Evolutionary conservation across 1,139 yeast genomes (phyloP).

Genomic region (Sugiyamaella paludigena): DNA sequence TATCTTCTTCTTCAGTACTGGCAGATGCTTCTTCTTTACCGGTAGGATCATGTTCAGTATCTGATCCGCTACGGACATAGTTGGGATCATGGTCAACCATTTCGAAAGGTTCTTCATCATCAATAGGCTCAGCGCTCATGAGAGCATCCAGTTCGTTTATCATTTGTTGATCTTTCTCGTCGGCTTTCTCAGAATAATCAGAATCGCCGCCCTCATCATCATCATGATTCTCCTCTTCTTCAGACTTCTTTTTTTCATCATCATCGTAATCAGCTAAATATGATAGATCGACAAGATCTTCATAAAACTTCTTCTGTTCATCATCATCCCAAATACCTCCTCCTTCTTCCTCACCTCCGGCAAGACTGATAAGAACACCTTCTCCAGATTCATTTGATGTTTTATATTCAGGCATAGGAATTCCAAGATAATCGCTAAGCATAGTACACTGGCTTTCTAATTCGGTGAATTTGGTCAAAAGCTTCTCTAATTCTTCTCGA

Average conservation of each 20-base stretch:
- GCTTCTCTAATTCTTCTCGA: conserved; percentile 44
- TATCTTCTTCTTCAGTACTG: conserved; percentile 20
- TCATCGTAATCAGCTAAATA: conserved; percentile 22
- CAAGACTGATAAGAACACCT: conserved; percentile 29
- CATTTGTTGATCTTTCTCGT: conserved; percentile 7
- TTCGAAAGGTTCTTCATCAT: conserved; percentile 11
- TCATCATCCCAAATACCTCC: conserved; percentile 61
- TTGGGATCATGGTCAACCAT: not conserved
- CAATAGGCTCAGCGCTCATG: conserved; percentile 2
- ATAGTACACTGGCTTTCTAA: conserved; percentile 47
- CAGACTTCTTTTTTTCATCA: conserved; percentile 17
- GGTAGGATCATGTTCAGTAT: no score
- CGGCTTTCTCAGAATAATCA: conserved; percentile 25
- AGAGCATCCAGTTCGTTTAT: conserved; percentile 11
- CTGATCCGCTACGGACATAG: no score
- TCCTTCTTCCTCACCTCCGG: conserved; percentile 32
- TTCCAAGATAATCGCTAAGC: conserved; percentile 46
- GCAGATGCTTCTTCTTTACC: conserved; percentile 20
- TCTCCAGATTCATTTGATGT: conserved; percentile 27
- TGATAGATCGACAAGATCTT: conserved; percentile 41
- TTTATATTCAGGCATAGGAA: conserved; percentile 39
- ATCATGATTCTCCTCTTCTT: conserved; percentile 15
- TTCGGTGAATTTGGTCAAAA: conserved; percentile 44
- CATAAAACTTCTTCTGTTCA: conserved; percentile 63
- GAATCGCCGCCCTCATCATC: conserved; percentile 30